Base-by-base conservation (phyloP, 2,329 filamentous ascomycete species). In the Alternaria triticina region DNA sequence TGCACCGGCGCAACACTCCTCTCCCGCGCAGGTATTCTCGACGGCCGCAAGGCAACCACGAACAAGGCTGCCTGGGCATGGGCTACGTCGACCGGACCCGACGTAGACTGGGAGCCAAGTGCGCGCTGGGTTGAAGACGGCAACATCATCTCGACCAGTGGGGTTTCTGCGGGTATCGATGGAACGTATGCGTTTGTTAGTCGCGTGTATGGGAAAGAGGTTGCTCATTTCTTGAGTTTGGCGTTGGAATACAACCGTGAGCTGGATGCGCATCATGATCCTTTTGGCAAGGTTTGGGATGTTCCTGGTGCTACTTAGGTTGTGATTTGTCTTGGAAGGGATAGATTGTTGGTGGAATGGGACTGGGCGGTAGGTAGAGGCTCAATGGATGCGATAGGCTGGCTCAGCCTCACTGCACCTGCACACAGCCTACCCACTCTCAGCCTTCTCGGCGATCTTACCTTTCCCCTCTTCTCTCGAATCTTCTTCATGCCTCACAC, bases 101-200 rank as follows among this genome's bases (percentile, higher is more conserved):
- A 23, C 82, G 88, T 8, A 72, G 85, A 15, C 6, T 78, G 76
- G 91, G 88, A 89, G 80, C 88, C 55, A 73, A 82, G 5, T 76
- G 83, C 50, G 85, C 82, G 89, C 44, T 91, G 88, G 86, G 86
- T 90, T 0, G 79, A 82, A 1, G 89, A 91, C 76, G 89, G 87
- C 23, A 90, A 91, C 57, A 80, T 91, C 12, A 92, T 89, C 86
- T 86, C 86, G 3, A 87, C 86, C 1, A 88, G 87, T 0, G 89
- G 90, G 0, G 83, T 90, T 4, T 84, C 84, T 45, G 88, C 89
- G 0, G 89, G 88, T 1, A 89, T 88, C 52, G 88, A 91, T 78
- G 82, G 85, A 47, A 86, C 82, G 49, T 82, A 88, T 70, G 88
- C 86, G 0, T 90, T 85, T 74, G 79, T 90, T 5, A 80, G 73